Conservation (phyloP, 495 filamentous ascomycete species). For the Aspergillus bertholletiae region DNA sequence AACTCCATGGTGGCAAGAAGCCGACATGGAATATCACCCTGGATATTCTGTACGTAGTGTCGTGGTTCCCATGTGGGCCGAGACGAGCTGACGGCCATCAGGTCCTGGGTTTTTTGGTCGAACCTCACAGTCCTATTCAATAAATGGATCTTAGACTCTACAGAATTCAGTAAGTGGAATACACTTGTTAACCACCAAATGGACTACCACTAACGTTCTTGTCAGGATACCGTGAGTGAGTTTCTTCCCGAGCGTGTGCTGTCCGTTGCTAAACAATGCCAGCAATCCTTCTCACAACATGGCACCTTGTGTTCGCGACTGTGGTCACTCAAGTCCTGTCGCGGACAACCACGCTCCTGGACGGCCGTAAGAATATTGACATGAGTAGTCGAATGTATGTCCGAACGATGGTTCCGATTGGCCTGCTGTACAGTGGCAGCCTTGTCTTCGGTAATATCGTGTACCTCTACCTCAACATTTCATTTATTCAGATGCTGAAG, state of each 20-base stretch:
- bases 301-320: conserved; percentile 74
- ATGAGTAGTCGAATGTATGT: conserved; percentile 68
- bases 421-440: conserved; percentile 65
- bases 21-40: not conserved
- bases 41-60: conserved; percentile 5
- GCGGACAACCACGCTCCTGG: conserved; percentile 62
- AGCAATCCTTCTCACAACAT: conserved; percentile 69
- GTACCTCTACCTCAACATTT: conserved; percentile 71
- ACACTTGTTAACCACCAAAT: no score
- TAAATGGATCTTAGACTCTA: conserved; percentile 19
- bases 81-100: not conserved
- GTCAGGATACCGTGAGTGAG: conserved; percentile 18
- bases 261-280: not conserved
- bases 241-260: no score
- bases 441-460: conserved; percentile 71
- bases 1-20: not conserved
- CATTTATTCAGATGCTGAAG: conserved; percentile 85
- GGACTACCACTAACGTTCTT: no score
- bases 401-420: conserved; percentile 71
- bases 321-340: conserved; percentile 70
- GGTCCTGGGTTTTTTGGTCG: conserved; percentile 20
- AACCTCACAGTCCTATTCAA: conserved; percentile 22
- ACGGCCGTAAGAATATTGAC: conserved; percentile 62
- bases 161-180: conserved; percentile 19
- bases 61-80: not conserved